Conservation (phyloP, 2,329 filamentous ascomycete genomes). For the Daldinia sp. region DNA sequence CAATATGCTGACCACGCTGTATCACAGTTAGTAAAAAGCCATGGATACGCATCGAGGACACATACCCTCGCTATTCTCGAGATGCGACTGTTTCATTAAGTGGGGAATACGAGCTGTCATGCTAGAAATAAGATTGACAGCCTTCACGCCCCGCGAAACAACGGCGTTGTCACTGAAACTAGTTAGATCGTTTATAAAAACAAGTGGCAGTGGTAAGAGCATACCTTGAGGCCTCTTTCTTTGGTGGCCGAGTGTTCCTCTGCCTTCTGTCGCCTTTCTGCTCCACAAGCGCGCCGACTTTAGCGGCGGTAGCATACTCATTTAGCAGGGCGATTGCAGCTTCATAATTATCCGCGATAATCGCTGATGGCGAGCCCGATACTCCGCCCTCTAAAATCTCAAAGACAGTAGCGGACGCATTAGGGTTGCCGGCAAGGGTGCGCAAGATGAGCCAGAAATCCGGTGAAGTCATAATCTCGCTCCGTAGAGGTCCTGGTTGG, state of each 20-base stretch:
- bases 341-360: constrained; percentile 97
- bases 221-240: constrained; percentile 68
- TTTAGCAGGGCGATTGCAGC: constrained; percentile 86
- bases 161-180: constrained; percentile 73
- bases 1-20: constrained; percentile 98
- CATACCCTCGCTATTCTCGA: constrained; percentile 85
- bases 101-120: constrained; percentile 85
- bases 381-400: constrained; percentile 85
- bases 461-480: constrained; percentile 94
- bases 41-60: background rate
- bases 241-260: constrained; percentile 58
- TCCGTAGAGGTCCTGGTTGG: constrained; percentile 80
- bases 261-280: constrained; percentile 71
- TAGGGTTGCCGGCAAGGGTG: constrained; percentile 74
- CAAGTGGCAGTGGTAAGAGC: constrained; percentile 41
- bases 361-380: constrained; percentile 78
- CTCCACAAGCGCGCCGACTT: constrained; percentile 76
- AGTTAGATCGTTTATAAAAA: constrained; percentile 30
- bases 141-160: constrained; percentile 81
- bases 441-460: constrained; percentile 96
- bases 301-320: constrained; percentile 87
- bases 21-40: constrained; percentile 46
- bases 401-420: constrained; percentile 83
- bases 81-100: constrained; percentile 91
- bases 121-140: constrained; percentile 83